These are phyloP conservation scores for Coemansia sp. DNA, from an alignment of 192 early-diverging fungal species.

Conservation along the genomic window DNA sequence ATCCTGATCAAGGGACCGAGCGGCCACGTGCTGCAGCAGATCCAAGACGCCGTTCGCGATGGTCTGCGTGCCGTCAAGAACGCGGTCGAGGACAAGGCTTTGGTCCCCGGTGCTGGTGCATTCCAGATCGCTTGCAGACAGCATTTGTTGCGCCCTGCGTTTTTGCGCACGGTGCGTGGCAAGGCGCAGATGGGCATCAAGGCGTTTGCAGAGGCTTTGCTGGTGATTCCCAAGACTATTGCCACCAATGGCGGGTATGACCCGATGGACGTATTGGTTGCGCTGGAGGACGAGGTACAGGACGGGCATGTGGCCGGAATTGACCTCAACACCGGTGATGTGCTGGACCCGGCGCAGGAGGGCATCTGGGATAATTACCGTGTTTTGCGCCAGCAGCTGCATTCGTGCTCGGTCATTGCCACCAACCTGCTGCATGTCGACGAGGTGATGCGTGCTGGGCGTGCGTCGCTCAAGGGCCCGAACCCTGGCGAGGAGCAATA, in stretches of 20 bases:
- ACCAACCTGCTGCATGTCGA: conserved; percentile 97
- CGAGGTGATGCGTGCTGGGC: conserved; percentile 90
- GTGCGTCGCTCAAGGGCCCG: conserved; percentile 55
- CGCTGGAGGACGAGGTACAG: conserved; percentile 87
- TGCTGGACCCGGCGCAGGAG: conserved; percentile 85
- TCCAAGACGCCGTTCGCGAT: conserved; percentile 97
- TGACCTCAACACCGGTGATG: conserved; percentile 92
- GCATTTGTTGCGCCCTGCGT: conserved; percentile 77
- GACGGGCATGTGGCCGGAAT: conserved; percentile 91
- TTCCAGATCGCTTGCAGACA: conserved; percentile 88
- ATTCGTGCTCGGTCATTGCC: conserved; percentile 97
- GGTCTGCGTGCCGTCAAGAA: conserved; percentile 98
- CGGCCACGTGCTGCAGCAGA: conserved; percentile 87
- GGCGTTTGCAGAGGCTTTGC: conserved; percentile 93
- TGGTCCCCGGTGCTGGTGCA: conserved; percentile 94
- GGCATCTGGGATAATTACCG: conserved; percentile 99
- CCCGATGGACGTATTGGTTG: conserved; percentile 92
- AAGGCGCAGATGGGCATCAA: conserved; percentile 94
- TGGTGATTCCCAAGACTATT: conserved; percentile 96
- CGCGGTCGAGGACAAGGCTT: conserved; percentile 86
- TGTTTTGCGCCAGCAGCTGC: conserved; percentile 92
- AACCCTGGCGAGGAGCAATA: conserved; percentile 45
- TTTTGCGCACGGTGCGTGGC: conserved; percentile 86
- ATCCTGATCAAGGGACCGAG: conserved; percentile 96
- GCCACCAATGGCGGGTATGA: conserved; percentile 96